Conservation (phyloP, 306 rosid species). For the Medicago ruthenica region DNA sequence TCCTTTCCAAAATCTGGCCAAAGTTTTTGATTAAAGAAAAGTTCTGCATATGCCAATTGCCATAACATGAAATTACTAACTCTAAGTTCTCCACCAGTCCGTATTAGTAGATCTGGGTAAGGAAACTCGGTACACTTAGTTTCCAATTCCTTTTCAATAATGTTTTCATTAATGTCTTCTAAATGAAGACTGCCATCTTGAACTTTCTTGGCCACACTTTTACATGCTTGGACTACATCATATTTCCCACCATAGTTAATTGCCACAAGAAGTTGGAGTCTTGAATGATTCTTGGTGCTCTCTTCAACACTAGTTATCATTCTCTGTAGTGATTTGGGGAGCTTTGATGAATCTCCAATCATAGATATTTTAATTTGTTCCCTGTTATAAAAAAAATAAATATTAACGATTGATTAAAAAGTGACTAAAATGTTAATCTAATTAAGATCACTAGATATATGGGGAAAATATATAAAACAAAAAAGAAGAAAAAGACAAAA, state of each 20-base stretch:
- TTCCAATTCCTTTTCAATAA: conserved; percentile 70
- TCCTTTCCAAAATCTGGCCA: conserved; percentile 85
- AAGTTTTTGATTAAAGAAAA: conserved; percentile 54
- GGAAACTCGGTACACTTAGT: conserved; percentile 75
- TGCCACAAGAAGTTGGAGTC: conserved; percentile 67
- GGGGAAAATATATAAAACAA: too few species aligned
- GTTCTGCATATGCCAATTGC: conserved; percentile 83
- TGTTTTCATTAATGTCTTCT: conserved; percentile 56
- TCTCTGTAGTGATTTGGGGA: conserved; percentile 50
- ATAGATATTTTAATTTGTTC: conserved; percentile 62
- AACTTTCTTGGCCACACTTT: conserved; percentile 57
- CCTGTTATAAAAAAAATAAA: conserved; percentile 37
- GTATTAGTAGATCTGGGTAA: conserved; percentile 74
- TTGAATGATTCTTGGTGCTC: conserved; percentile 49
- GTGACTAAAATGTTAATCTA: not conserved
- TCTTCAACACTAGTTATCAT: conserved; percentile 56
- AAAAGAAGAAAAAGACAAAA: too few species aligned
- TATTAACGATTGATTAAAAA: too few species aligned
- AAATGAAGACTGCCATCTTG: conserved; percentile 42
- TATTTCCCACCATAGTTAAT: conserved; percentile 77
- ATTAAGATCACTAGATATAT: not conserved
- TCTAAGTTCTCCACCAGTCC: conserved; percentile 84
- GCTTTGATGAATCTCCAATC: conserved; percentile 75
- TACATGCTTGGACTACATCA: conserved; percentile 81
- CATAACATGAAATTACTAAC: conserved; percentile 83